These are phyloP conservation scores for Aspergillus uvarum DNA, from an alignment of 2,329 filamentous ascomycete genomes.

Conservation along the genomic window DNA sequence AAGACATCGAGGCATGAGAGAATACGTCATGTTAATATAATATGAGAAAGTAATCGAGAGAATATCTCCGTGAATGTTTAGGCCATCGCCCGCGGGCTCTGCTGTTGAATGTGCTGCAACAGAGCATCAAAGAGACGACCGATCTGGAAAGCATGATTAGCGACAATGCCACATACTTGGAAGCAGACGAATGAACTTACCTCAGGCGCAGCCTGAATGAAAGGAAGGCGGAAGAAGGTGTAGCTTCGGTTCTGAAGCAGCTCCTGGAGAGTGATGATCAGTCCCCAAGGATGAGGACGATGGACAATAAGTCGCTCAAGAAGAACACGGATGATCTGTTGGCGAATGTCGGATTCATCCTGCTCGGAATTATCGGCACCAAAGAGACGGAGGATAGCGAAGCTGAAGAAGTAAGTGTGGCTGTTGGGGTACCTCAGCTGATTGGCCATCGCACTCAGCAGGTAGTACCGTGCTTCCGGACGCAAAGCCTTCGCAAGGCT, in stretches of 20 bases:
- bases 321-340: slow-evolving; percentile 86
- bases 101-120: slow-evolving; percentile 48
- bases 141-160: slow-evolving; percentile 32
- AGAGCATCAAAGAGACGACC: slow-evolving; percentile 47
- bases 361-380: slow-evolving; percentile 66
- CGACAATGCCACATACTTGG: neutral
- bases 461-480: slow-evolving; percentile 78
- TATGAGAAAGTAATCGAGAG: slow-evolving; percentile 13
- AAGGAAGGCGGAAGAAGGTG: slow-evolving; percentile 88
- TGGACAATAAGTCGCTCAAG: slow-evolving; percentile 84
- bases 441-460: slow-evolving; percentile 82
- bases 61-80: slow-evolving; percentile 21
- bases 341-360: slow-evolving; percentile 77
- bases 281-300: slow-evolving; percentile 93
- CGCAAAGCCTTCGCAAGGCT: slow-evolving; percentile 73
- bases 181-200: slow-evolving; percentile 49
- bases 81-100: slow-evolving; percentile 46
- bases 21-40: slow-evolving; percentile 22
- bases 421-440: slow-evolving; percentile 88
- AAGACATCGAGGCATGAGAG: slow-evolving; percentile 24
- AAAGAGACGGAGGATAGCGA: slow-evolving; percentile 80
- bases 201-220: slow-evolving; percentile 86
- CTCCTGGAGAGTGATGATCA: slow-evolving; percentile 84
- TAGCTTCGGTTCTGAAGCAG: slow-evolving; percentile 88
- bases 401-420: slow-evolving; percentile 90